Evolutionary conservation across 2,329 filamentous ascomycete species (phyloP).

Genomic region (Aspergillaceae sp.): DNA sequence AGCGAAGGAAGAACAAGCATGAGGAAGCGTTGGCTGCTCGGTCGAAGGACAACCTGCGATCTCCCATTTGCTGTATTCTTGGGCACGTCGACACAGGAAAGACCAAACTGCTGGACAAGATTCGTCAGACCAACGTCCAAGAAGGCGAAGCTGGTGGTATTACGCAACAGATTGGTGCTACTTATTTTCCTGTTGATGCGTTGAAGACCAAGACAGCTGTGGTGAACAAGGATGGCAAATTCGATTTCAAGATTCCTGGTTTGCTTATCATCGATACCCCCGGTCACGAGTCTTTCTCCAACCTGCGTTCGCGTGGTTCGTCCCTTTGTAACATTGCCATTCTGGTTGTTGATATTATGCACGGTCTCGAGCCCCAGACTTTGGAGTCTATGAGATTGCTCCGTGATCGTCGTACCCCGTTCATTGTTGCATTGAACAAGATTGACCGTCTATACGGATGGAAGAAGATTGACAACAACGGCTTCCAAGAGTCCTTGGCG

Average conservation of each 20-base stretch:
- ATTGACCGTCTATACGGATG: conserved; percentile 98
- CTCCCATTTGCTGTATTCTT: conserved; percentile 98
- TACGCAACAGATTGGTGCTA: conserved; percentile 98
- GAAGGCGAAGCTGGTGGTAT: conserved; percentile 99
- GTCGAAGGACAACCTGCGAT: conserved; percentile 89
- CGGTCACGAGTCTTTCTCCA: conserved; percentile 99
- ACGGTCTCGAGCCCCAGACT: conserved; percentile 94
- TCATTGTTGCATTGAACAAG: conserved; percentile 98
- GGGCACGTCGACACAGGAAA: conserved; percentile 99
- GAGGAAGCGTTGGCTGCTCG: conserved; percentile 84
- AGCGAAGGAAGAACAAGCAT: conserved; percentile 79
- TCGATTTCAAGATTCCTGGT: conserved; percentile 97
- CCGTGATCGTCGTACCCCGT: conserved; percentile 87
- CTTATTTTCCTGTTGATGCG: conserved; percentile 94
- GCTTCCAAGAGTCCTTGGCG: conserved; percentile 84
- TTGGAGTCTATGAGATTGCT: conserved; percentile 94
- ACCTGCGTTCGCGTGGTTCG: conserved; percentile 90
- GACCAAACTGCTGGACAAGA: conserved; percentile 98
- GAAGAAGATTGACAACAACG: conserved; percentile 98
- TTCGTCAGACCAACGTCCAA: conserved; percentile 96
- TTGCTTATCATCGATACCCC: conserved; percentile 95
- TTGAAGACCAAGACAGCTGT: conserved; percentile 87
- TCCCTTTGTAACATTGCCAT: conserved; percentile 99
- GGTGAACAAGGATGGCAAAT: conserved; percentile 79
- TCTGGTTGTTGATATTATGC: conserved; percentile 98